Evolutionary conservation across 495 filamentous ascomycete genomes (phyloP), one percentile per base, ranked within the genome.

Genomic region (Mytilinidion resinicola): DNA sequence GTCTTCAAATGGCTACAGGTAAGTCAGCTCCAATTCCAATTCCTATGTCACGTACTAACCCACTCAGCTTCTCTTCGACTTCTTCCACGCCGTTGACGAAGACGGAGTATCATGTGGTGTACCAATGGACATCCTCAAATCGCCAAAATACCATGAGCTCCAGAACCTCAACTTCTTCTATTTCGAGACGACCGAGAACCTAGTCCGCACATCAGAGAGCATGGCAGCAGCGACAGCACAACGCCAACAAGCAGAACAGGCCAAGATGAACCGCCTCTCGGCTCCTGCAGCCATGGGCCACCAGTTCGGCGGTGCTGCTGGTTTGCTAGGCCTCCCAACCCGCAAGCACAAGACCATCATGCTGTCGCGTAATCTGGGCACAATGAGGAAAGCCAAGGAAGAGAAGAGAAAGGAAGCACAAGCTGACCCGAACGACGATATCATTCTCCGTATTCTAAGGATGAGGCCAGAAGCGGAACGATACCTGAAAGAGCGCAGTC

Each of bases 111-210:
- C 85, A 9, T 79, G 89, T 58, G 95, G 95, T 53, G 89, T 99
- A 7, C 86, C 93, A 0, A 78, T 89, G 12, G 90, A 96, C 70
- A 85, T 96, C 21, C 80, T 99, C 64, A 95, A 91, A 73, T 93
- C 88, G 53, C 89, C 93, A 62, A 99, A 99, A 81, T 97, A 95
- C 76, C 91, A 96, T 75, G 95, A 99, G 67, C 85, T 99, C 56
- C 88, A 90, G 65, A 88, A 85, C 55, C 80, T 99, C 51, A 93
- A 95, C 76, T 99, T 96, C 80, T 97, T 97, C 80, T 97, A 99
- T 76, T 92, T 92, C 70, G 92, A 97, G 66, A 79, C 83, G 17
- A 96, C 95, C 12, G 91, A 95, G 55, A 89, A 87, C 64, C 82
- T 99, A 7, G 90, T 96, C 58, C 87, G 92, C 36, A 93, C 86